Base-by-base conservation (phyloP, 805 yeast genomes). In the Cyberlindnera subsufficiens region DNA sequence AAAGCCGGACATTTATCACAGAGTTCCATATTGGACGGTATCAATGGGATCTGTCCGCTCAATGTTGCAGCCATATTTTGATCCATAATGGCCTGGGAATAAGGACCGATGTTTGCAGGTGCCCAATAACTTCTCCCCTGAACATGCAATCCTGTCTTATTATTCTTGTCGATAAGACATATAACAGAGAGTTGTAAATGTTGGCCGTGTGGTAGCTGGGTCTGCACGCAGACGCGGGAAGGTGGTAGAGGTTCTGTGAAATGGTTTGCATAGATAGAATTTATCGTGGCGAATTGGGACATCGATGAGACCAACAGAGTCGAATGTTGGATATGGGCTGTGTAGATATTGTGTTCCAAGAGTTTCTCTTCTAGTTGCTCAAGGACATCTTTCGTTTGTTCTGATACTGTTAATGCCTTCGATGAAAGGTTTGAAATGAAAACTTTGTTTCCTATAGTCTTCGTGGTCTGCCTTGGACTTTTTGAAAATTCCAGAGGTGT, bases 91-190 rank as follows among this genome's bases (percentile, higher is more conserved):
- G 90, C 76, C 62, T 93, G 99, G 0, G 99, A 91, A 59, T 93
- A 93, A 0, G 99, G 99, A 0, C 99, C 99, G 37, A 93, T 93
- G 52, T 93, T 93, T 31, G 96, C 91, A 0, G 99, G 99, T 0
- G 97, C 98, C 99, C 99, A 93, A 60, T 86, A 90, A 33, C 97
- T 89, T 45, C 90, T 72, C 1, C 97, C 89, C 54, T 93, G 91
- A 8, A 93, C 88, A 56, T 93, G 98, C 14, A 91, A 66, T 0
- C 98, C 96, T 27, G 65, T 66, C 51, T 83, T 83, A 10, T 50
- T 51, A 0, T 51, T 34, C 1, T 52, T 35, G 29, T 64, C 54
- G 20, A 61, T 51, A 15, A 79, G 54, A 0, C 74, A 73, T 13
- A 74, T 66, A 14, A 83, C 79, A 0, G 96, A 86, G 9, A 90